Conservation (phyloP, 140 eudicot species). For the Stevia rebaudiana region DNA sequence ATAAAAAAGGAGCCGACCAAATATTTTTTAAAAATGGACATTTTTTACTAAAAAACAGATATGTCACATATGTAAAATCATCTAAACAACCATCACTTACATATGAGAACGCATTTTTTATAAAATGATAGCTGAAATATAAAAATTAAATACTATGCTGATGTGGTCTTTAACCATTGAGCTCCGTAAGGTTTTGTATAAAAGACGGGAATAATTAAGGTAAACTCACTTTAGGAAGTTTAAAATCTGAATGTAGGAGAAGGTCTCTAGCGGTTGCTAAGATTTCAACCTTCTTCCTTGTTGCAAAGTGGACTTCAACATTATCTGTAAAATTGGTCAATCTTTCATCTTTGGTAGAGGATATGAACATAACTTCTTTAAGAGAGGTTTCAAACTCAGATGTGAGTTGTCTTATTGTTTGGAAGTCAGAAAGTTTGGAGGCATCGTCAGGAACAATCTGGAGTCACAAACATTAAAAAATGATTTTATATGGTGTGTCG, state of each 20-base stretch:
- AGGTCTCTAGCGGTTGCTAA: constrained; percentile 73
- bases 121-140: background rate
- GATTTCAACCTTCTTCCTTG: constrained; percentile 85
- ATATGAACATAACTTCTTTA: constrained; percentile 66
- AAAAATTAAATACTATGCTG: background rate
- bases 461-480: constrained; percentile 11
- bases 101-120: no score
- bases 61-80: no score
- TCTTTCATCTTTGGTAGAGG: constrained; percentile 56
- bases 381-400: constrained; percentile 63
- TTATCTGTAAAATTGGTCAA: constrained; percentile 74
- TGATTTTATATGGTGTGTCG: constrained; percentile 1
- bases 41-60: no score
- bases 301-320: constrained; percentile 95
- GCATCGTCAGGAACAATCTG: constrained; percentile 94
- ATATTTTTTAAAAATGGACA: no score
- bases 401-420: constrained; percentile 54
- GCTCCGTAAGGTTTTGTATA: background rate
- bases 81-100: no score
- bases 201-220: background rate
- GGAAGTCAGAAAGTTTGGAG: constrained; percentile 92
- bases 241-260: constrained; percentile 65
- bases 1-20: no score
- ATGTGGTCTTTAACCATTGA: background rate
- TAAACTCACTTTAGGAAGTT: constrained; percentile 57